Evolutionary conservation across 306 rosid genomes (phyloP), one percentile per base, ranked within the genome.

Genomic region (Cucurbita maxima): DNA sequence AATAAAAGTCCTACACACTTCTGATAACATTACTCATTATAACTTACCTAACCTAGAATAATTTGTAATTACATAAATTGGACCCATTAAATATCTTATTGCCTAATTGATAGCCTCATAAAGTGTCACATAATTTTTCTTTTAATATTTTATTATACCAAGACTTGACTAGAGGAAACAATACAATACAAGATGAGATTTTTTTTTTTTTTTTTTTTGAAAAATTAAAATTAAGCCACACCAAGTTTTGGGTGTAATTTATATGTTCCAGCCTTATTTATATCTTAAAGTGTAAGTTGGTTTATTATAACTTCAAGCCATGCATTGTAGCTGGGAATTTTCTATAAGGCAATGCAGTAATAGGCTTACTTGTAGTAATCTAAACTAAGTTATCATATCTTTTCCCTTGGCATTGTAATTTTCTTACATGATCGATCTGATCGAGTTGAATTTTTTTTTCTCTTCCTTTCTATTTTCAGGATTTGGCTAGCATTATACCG

Each of bases 401-500:
- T 64, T 41, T 16, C 71, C 44, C 48, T 68, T 1, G 43, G n/a
- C 55, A 47, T 47, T 45, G 41, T 45, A 45, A 12, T 68, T 68
- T 45, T 64, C 37, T 5, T 10, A 40, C 51, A 63, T 18, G 30
- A 5, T 19, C 8, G 6, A 43, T 44, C 34, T 44, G 15, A 70
- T 70, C 34, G 59, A 8, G 60, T 7, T 73, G 34, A 73, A 37
- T 0, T 12, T 40, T 13, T 10, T 73, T 22, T 73, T 75, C 79
- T 75, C 37, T 30, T 54, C 53, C 62, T 53, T 80, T 83, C 51
- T 69, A 7, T 48, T 83, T 38, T 64, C 86, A 94, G 99, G 89
- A 80, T 47, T 66, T 94, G 72, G 80, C 84, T 60, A 75, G 85
- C 78, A 85, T 94, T 82, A 70, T 94, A 77, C 96, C 99, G 2